Conservation (phyloP, 345 rosid species). For the Microcos paniculata region DNA sequence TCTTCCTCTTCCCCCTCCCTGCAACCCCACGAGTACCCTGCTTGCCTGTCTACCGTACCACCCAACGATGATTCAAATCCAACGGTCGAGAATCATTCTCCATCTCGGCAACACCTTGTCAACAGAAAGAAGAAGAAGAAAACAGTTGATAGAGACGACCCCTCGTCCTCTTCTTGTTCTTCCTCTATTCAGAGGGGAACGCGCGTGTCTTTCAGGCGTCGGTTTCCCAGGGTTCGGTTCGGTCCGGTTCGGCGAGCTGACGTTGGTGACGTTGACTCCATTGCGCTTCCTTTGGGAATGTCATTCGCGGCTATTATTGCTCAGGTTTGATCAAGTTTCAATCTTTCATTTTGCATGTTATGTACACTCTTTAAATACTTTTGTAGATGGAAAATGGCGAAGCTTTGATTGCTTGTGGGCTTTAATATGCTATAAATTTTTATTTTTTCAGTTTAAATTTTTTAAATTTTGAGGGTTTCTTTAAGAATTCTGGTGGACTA, state of each 20-base stretch:
- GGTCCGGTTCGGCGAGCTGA: constrained; percentile 36
- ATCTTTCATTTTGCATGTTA: constrained; percentile 2
- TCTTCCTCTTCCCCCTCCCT: constrained; percentile 23
- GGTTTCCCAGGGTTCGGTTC: constrained; percentile 34
- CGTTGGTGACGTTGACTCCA: constrained; percentile 50
- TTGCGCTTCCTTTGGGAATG: constrained; percentile 90
- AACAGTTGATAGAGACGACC: constrained; percentile 14
- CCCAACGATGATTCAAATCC: constrained; percentile 26
- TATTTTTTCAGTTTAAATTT: background rate
- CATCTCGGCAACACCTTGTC: constrained; percentile 1
- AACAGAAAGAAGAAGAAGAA: constrained; percentile 33
- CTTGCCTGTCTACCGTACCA: constrained; percentile 5
- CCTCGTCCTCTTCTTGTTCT: constrained; percentile 32
- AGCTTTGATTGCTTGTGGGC: background rate
- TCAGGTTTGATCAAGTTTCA: constrained; percentile 50
- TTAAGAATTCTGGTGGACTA: background rate
- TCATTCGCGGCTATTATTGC: constrained; percentile 85
- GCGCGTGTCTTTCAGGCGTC: constrained; percentile 35
- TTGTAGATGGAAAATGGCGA: constrained; percentile 5
- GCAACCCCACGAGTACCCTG: background rate
- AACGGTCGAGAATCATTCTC: background rate
- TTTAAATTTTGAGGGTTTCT: background rate
- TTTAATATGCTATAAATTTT: background rate
- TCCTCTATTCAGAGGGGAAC: constrained; percentile 25
- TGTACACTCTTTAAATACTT: constrained; percentile 6